These are phyloP conservation scores for Erodium trifolium DNA, from an alignment of 441 rosid genomes.

Conservation along the genomic window DNA sequence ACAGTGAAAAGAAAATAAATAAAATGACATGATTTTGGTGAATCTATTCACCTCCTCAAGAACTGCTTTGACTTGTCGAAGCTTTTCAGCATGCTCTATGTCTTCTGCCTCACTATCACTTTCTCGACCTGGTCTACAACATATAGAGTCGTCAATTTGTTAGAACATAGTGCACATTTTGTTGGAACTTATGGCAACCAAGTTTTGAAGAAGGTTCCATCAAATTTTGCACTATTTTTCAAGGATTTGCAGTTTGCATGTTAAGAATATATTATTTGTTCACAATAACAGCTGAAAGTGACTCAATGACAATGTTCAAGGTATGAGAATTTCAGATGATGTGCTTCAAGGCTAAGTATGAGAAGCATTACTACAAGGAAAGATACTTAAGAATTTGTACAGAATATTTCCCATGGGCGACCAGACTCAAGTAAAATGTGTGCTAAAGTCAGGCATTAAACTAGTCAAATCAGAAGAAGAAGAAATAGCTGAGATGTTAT, in stretches of 20 bases:
- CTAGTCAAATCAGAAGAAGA: neutral
- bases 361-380: no score
- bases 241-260: no score
- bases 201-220: no score
- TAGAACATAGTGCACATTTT: no score
- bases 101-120: conserved; percentile 99
- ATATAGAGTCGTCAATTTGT: neutral
- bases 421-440: neutral
- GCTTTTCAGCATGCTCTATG: conserved; percentile 98
- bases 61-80: conserved; percentile 99
- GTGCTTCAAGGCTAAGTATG: no score
- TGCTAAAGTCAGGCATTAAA: neutral
- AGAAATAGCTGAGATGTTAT: conserved; percentile 16
- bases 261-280: no score
- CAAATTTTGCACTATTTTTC: no score
- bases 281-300: no score
- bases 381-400: neutral
- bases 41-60: conserved; percentile 80
- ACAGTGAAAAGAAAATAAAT: neutral
- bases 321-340: no score
- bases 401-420: neutral
- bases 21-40: neutral
- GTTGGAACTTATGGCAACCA: no score
- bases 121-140: conserved; percentile 61
- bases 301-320: no score